Base-by-base conservation (phyloP, 2,329 filamentous ascomycete genomes). In the Paramyrothecium sp. region DNA sequence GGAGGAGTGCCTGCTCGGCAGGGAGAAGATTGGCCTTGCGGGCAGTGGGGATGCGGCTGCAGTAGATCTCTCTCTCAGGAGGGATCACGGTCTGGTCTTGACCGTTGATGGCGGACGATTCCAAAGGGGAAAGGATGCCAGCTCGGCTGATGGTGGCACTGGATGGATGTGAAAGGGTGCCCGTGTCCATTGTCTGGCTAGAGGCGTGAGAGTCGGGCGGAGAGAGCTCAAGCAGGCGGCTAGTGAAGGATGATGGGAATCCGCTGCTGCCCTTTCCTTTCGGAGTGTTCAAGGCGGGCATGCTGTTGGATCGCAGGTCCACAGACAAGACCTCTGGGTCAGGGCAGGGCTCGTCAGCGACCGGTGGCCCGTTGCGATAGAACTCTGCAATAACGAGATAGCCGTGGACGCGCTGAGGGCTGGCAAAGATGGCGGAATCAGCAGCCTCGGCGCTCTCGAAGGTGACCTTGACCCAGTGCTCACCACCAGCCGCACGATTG, bases 401-500 rank as follows among this genome's bases (percentile, higher is more conserved):
- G 12, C 89, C 89, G 56, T 90, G 78, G 59, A 93, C 85, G 58
- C 81, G 82, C 73, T 92, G 88, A 0, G 90, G 90, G 54, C 89
- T 91, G 55, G 84, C 83, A 68, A 83, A 89, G 47, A 88, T 75
- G 21, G 90, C 90, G 12, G 85, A 79, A 58, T 90, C 88, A 20
- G 89, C 90, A 2, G 89, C 87, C 63, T 89, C 83, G 52, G 82
- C 80, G 47, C 87, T 90, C 73, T 92, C 90, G 66, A 92, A 93
- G 1, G 90, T 93, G 56, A 93, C 80, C 72, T 92, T 92, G 66
- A 97, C 92, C 94, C 94, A 98, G 78, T 97, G 91, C 64, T 90
- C 84, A 48, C 94, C 94, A 53, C 92, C 90, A 50, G 89, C 89
- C 60, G 91, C 92, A 60, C 83, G 85, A 73, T 93, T 92, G 68